phyloP scores from a whole-genome alignment of 176 grass and related monocot species.

The Paspalum vaginatum region DNA sequence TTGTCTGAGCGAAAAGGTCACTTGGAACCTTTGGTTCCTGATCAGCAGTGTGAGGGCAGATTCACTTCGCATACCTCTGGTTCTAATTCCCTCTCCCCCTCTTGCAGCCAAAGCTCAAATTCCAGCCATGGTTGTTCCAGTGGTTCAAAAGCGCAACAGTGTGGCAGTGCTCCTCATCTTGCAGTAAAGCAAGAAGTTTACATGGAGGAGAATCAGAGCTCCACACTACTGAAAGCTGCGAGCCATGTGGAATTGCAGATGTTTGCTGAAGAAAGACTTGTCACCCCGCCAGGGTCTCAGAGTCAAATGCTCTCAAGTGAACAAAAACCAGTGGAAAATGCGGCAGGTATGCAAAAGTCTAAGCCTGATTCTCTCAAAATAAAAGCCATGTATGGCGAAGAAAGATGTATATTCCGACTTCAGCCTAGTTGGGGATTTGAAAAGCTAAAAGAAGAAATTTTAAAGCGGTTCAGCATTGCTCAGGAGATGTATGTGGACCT shows the following conservation, averaged over 20 bases:
- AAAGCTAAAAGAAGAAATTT: constrained; percentile 80
- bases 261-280: constrained; percentile 48
- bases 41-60: constrained; percentile 46
- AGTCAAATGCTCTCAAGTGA: constrained; percentile 50
- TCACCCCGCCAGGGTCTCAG: constrained; percentile 38
- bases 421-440: constrained; percentile 73
- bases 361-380: constrained; percentile 75
- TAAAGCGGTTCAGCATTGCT: constrained; percentile 60
- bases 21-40: constrained; percentile 47
- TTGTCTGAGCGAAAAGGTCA: constrained; percentile 56
- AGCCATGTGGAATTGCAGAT: constrained; percentile 36
- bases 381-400: constrained; percentile 86
- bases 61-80: constrained; percentile 59
- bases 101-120: constrained; percentile 75
- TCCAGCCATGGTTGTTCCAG: constrained; percentile 74
- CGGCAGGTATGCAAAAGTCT: constrained; percentile 32
- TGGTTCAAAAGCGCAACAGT: constrained; percentile 50
- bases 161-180: constrained; percentile 36
- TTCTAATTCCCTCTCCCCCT: constrained; percentile 74
- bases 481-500: constrained; percentile 50
- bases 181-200: constrained; percentile 56
- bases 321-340: constrained; percentile 43
- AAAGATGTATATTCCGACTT: constrained; percentile 89
- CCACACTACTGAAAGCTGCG: constrained; percentile 29
- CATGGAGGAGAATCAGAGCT: constrained; percentile 65